These are phyloP conservation scores for Debaryomyces fabryi DNA, from an alignment of 1,139 yeast species.

Conservation along the genomic window DNA sequence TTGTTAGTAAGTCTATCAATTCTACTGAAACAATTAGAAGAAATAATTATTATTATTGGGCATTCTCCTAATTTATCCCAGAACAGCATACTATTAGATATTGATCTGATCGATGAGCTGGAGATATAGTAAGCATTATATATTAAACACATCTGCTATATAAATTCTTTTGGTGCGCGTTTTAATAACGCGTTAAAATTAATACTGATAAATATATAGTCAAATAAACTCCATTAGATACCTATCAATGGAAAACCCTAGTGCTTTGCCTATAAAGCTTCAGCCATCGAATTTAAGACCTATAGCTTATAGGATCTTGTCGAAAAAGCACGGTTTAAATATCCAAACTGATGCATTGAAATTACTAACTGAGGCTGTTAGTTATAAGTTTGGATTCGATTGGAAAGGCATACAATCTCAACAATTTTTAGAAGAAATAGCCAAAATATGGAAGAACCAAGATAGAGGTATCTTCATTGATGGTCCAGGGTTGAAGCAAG, in stretches of 20 bases:
- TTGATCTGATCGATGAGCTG: not conserved
- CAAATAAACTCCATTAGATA: not conserved
- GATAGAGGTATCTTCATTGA: conserved; percentile 86
- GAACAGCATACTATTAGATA: not conserved
- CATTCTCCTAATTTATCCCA: not conserved
- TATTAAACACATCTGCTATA: not conserved
- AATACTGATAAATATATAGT: not conserved
- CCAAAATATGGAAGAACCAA: conserved; percentile 82
- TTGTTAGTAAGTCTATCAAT: conserved; percentile 5
- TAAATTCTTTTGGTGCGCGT: conserved; percentile 4
- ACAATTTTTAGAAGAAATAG: conserved; percentile 75
- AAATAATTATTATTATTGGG: conserved; percentile 5
- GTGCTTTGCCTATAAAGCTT: conserved; percentile 65
- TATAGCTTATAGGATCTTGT: conserved; percentile 81
- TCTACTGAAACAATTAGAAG: conserved; percentile 7
- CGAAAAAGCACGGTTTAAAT: conserved; percentile 91
- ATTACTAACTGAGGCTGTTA: conserved; percentile 70
- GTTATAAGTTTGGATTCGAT: conserved; percentile 76
- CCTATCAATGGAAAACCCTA: conserved; percentile 9
- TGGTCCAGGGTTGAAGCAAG: conserved; percentile 65
- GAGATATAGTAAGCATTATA: not conserved
- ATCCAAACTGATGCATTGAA: conserved; percentile 83
- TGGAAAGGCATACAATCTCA: conserved; percentile 79
- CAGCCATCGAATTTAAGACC: conserved; percentile 87
- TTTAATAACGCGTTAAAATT: conserved; percentile 4